Evolutionary conservation across 2,329 filamentous ascomycete genomes (phyloP), one percentile per base, ranked within the genome.

Genomic region (Didymella arachidicola): DNA sequence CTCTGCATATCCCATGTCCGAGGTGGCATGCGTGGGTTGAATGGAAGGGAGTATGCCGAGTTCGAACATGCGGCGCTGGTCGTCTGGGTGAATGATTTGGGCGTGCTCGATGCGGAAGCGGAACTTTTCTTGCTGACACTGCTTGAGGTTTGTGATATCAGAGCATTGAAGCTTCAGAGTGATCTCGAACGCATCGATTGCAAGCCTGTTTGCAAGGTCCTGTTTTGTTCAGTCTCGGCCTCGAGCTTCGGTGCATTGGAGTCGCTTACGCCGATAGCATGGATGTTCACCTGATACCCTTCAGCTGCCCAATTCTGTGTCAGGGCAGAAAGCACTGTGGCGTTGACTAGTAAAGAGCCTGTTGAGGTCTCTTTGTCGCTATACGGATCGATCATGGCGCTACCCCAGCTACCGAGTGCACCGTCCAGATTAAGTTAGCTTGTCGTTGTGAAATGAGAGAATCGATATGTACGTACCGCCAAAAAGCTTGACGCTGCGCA

Each of bases 1-100:
- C 60, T 85, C 81, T 8, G 87, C 89, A 66, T 90, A 90, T 4
- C 82, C 81, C 86, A 89, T 89, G 72, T 91, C 89, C 7, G 86
- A 88, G 3, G 88, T 91, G 22, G 89, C 88, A 68, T 91, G 88
- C 0, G 89, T 90, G 4, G 88, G 89, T 68, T 91, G 89, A 53
- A 91, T 86, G 2, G 86, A 89, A 0, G 88, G 87, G 51, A 90
- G 82, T 66, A 91, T 85, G 7, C 85, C 86, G 4, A 89, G 73
- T 4, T 79, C 76, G 51, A 78, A 79, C 67, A 91, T 85, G 29
- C 87, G 82, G 1, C 65, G 75, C 70, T 89, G 88, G 73, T 91
- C 88, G 57, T 81, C 79, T 4, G 86, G 86, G 67, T 89, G 85
- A 59, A 91, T 86, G 65, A 91, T 90, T 66, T 91, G 89, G 0